Base-by-base conservation (phyloP, 2,329 filamentous ascomycete species). In the Aspergillus sp. region DNA sequence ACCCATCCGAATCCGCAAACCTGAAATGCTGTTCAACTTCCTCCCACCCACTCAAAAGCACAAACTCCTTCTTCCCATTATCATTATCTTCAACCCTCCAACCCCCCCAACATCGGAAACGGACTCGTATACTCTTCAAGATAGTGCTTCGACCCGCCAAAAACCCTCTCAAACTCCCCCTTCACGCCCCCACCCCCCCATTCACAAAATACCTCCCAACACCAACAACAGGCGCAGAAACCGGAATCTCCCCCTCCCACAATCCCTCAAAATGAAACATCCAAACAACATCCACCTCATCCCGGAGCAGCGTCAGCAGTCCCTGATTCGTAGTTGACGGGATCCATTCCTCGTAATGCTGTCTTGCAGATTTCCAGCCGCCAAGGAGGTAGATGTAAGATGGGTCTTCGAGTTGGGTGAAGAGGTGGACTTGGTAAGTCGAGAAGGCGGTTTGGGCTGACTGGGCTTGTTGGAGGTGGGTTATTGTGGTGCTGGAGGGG, bases 321-420 rank as follows among this genome's bases (percentile, higher is more conserved):
- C 54, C 54, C 48, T 72, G 67, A 44, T 77, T 76, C 1, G 60
- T 61, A 9, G 54, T 35, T 0, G 69, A 66, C 0, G 67, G 64
- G 5, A 76, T 66, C 59, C 72, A 76, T 1, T 64, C 56, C 2
- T 66, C 54, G 43, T 64, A 54, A 40, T 77, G 73, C 40, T 67
- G 61, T 1, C 56, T 57, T 3, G 71, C 52, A 3, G 67, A 73
- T 2, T 65, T 58, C 73, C 73, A 76, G 46, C 64, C 66, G 7
- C 71, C 73, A 6, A 76, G 39, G 9, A 76, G 61, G 53, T 74
- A 76, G 13, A 71, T 53, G 8, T 57, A 53, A 0, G 58, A 51
- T 0, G 69, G 65, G 46, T 76, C 67, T 43, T 76, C 69, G n/a
- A 68, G 37, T 40, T 75, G 70, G 19, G 67, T 62, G 32, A 69